Percentiles rank a stretch among this genome's conserved stretches.
These are phyloP conservation scores for Chlamydomonas sp. DNA, from an alignment of 139 green algal genomes.

Conservation along the genomic window DNA sequence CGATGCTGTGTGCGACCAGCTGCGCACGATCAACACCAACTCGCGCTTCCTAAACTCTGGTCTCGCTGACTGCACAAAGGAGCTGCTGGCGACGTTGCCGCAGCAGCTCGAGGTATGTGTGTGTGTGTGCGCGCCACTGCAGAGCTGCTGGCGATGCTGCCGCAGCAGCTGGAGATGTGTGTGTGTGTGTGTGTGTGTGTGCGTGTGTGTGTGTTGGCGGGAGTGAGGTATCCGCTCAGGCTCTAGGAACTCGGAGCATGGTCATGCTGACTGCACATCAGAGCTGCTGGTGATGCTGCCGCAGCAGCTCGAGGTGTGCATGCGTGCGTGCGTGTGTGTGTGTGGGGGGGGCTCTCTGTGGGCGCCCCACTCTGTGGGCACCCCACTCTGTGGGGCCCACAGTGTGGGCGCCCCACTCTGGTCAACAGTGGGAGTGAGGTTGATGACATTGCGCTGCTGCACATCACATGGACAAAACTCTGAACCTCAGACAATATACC, in stretches of 20 bases:
- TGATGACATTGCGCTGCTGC: conserved; percentile 74
- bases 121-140: too few species aligned
- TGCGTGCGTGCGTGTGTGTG: too few species aligned
- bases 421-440: conserved; percentile 68
- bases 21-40: conserved; percentile 75
- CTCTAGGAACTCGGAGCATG: too few species aligned
- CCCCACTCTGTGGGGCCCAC: too few species aligned
- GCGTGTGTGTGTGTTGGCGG: too few species aligned
- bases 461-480: conserved; percentile 42
- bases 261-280: conserved; percentile 14
- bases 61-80: conserved; percentile 40
- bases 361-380: too few species aligned
- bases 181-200: too few species aligned
- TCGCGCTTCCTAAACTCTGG: conserved; percentile 61
- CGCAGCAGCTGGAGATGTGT: conserved; percentile 39
- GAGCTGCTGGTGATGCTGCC: conserved; percentile 50
- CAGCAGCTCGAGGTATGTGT: conserved; percentile 37
- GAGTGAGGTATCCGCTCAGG: too few species aligned
- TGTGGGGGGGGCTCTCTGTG: too few species aligned
- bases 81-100: conserved; percentile 50
- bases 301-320: conserved; percentile 39
- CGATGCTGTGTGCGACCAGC: conserved; percentile 42
- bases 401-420: background rate
- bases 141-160: conserved; percentile 48
- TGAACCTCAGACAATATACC: background rate